Evolutionary conservation across 2,329 filamentous ascomycete species (phyloP).

Genomic region (Sporothrix protearum): DNA sequence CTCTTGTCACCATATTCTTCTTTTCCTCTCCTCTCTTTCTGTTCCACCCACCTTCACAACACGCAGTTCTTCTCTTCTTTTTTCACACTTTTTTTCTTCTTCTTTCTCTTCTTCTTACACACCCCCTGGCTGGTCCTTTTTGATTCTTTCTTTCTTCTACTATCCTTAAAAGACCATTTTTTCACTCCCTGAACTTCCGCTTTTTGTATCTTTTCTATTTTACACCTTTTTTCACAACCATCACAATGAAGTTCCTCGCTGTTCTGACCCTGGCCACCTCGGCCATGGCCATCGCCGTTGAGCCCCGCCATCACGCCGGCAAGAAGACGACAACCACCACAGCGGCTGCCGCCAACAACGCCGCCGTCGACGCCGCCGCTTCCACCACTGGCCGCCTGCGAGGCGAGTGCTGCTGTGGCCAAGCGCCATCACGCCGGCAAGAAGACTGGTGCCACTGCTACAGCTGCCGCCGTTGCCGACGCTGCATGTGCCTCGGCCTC

Average conservation of each 20-base stretch:
- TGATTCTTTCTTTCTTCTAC: slow-evolving; percentile 15
- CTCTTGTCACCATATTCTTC: not conserved
- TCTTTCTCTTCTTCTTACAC: slow-evolving; percentile 7
- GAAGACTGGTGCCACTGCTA: slow-evolving; percentile 7
- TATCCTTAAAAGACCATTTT: not conserved
- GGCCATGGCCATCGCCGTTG: slow-evolving; percentile 22
- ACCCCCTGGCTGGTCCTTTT: slow-evolving; percentile 18
- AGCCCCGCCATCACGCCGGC: slow-evolving; percentile 24
- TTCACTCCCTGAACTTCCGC: not conserved
- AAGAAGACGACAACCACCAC: slow-evolving; percentile 16
- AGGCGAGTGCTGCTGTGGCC: slow-evolving; percentile 11
- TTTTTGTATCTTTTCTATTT: not conserved
- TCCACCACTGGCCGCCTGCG: not conserved
- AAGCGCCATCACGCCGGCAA: slow-evolving; percentile 18
- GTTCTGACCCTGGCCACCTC: slow-evolving; percentile 21
- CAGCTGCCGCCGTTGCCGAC: not conserved
- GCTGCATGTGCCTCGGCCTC: not conserved
- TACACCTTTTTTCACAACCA: not conserved
- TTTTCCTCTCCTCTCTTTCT: not conserved
- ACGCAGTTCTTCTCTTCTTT: not conserved
- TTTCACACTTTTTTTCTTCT: slow-evolving; percentile 4
- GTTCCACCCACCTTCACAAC: not conserved
- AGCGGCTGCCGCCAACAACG: not conserved
- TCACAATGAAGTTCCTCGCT: slow-evolving; percentile 25
- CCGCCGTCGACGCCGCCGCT: not conserved